phyloP scores from a whole-genome alignment of 805 yeast genomes.

The Lipomyces yamadae region DNA sequence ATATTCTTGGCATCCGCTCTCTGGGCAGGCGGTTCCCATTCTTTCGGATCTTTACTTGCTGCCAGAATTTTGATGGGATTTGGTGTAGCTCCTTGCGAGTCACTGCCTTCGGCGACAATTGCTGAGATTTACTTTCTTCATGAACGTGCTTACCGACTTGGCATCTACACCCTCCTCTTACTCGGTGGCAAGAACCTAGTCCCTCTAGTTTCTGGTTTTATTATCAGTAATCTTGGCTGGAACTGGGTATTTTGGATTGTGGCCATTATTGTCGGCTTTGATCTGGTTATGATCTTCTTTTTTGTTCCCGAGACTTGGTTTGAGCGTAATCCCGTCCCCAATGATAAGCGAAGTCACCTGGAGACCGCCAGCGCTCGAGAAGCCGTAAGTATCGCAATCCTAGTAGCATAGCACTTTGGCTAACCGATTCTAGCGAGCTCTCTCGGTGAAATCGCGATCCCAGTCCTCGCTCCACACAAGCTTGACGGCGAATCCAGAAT shows the following conservation, averaged over 20 bases:
- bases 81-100: conserved; percentile 65
- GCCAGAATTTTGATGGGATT: conserved; percentile 64
- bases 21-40: conserved; percentile 58
- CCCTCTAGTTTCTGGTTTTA: conserved; percentile 60
- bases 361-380: conserved; percentile 57
- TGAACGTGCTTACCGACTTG: conserved; percentile 64
- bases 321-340: conserved; percentile 60
- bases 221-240: conserved; percentile 55
- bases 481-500: background rate
- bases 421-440: background rate
- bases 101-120: conserved; percentile 62
- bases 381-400: conserved; percentile 34
- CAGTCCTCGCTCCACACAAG: conserved; percentile 3
- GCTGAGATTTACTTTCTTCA: conserved; percentile 66
- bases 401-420: background rate
- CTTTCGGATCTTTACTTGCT: conserved; percentile 58
- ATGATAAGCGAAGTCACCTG: conserved; percentile 52
- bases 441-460: conserved; percentile 2
- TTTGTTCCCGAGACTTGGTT: conserved; percentile 71
- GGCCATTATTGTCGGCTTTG: conserved; percentile 56
- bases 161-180: conserved; percentile 60
- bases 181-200: conserved; percentile 61
- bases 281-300: conserved; percentile 53
- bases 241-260: conserved; percentile 68
- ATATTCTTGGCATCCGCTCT: conserved; percentile 58